Conservation (phyloP, 2,329 filamentous ascomycete species). For the Paramyrothecium sp. region DNA sequence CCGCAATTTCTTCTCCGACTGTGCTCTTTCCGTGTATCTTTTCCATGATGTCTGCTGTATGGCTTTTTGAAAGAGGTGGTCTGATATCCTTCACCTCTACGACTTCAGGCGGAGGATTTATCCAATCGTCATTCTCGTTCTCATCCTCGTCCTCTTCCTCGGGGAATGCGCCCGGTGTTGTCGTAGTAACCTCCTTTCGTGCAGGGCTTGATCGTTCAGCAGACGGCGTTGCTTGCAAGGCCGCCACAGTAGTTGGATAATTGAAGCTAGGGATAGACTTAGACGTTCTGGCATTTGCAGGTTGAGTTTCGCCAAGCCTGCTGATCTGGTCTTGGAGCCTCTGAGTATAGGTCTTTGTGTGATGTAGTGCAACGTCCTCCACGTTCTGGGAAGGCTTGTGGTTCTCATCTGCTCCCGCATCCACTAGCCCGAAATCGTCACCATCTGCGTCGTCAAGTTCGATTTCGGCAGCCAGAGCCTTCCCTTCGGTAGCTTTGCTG, state of each 20-base stretch:
- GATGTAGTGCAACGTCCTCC: constrained; percentile 40
- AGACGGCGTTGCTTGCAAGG: constrained; percentile 25
- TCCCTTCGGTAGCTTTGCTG: constrained; percentile 69
- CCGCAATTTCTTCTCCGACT: constrained; percentile 26
- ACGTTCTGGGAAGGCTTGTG: constrained; percentile 37
- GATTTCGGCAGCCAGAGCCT: constrained; percentile 57
- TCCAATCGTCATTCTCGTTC: constrained; percentile 60
- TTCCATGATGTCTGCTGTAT: constrained; percentile 62
- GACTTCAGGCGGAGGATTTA: constrained; percentile 46
- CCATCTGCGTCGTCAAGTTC: constrained; percentile 42
- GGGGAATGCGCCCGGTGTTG: constrained; percentile 60
- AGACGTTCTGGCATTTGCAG: constrained; percentile 43
- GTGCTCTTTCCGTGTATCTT: constrained; percentile 47
- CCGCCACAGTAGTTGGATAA: constrained; percentile 24
- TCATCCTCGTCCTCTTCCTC: constrained; percentile 42
- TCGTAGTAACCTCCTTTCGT: constrained; percentile 28
- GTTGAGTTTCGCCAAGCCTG: constrained; percentile 59
- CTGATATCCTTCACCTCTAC: constrained; percentile 31
- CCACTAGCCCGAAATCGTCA: constrained; percentile 51
- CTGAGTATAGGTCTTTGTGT: constrained; percentile 92
- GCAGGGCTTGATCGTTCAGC: constrained; percentile 23
- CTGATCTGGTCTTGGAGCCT: constrained; percentile 90
- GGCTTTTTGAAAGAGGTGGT: constrained; percentile 57
- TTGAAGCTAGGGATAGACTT: constrained; percentile 43
- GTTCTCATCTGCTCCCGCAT: constrained; percentile 45